These are phyloP conservation scores for Penicillium digitatum DNA, from an alignment of 2,329 filamentous ascomycete genomes.

Conservation along the genomic window DNA sequence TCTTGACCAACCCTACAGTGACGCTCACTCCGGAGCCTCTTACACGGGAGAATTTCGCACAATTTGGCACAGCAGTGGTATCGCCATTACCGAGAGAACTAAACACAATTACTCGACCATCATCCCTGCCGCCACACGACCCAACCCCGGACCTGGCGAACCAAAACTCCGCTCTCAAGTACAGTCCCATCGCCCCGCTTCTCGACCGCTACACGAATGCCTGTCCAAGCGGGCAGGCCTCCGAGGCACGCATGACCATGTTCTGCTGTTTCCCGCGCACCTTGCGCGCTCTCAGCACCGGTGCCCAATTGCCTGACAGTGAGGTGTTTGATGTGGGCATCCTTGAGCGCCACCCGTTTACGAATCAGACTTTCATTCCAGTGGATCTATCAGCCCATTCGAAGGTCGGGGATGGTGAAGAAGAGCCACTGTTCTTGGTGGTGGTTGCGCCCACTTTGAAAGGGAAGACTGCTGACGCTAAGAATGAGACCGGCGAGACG, in stretches of 20 bases:
- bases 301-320: constrained; percentile 6
- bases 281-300: constrained; percentile 37
- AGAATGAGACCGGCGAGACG: constrained; percentile 22
- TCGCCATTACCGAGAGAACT: constrained; percentile 62
- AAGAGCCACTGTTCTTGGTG: constrained; percentile 63
- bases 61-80: constrained; percentile 78
- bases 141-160: constrained; percentile 64
- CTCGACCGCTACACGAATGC: constrained; percentile 66
- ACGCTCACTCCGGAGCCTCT: constrained; percentile 62
- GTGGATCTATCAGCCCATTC: constrained; percentile 51
- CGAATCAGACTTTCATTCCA: constrained; percentile 88
- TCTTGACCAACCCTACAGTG: constrained; percentile 35
- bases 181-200: constrained; percentile 71
- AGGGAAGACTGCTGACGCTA: constrained; percentile 35
- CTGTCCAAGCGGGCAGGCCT: constrained; percentile 37
- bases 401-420: constrained; percentile 21
- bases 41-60: constrained; percentile 63
- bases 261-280: constrained; percentile 74
- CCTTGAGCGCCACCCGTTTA: constrained; percentile 89
- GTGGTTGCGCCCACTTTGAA: constrained; percentile 78
- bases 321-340: constrained; percentile 63
- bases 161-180: constrained; percentile 85
- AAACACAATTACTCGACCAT: constrained; percentile 42
- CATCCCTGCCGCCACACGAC: constrained; percentile 42
- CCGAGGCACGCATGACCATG: constrained; percentile 71